These are phyloP conservation scores for Pichia phayaonensis DNA, from an alignment of 805 yeast genomes.

Conservation along the genomic window DNA sequence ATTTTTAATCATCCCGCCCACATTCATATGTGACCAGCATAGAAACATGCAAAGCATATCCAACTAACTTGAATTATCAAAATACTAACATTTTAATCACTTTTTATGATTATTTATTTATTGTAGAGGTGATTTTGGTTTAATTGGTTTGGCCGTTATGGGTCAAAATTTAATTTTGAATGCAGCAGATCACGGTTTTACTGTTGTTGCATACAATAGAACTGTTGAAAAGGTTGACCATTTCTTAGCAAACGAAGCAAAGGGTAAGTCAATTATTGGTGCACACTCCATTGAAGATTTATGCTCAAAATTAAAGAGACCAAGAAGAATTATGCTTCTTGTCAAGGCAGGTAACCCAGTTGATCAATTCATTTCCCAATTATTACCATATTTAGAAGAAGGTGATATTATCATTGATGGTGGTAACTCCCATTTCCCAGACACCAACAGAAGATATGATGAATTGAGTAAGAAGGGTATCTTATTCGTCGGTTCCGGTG, in stretches of 20 bases:
- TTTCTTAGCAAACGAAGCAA: conserved; percentile 89
- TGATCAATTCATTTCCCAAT: conserved; percentile 81
- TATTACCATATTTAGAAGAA: conserved; percentile 85
- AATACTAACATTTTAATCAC: neutral
- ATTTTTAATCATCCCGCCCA: neutral
- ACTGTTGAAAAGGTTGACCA: conserved; percentile 93
- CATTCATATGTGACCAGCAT: neutral
- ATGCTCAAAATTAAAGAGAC: conserved; percentile 84
- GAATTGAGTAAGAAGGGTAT: conserved; percentile 84
- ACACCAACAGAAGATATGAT: conserved; percentile 91
- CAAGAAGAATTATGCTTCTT: conserved; percentile 88
- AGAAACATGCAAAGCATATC: neutral
- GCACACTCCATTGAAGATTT: conserved; percentile 90
- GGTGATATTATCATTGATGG: conserved; percentile 99
- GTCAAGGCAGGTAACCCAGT: conserved; percentile 97
- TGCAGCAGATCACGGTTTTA: conserved; percentile 98
- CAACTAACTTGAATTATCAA: neutral
- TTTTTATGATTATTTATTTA: neutral
- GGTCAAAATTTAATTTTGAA: conserved; percentile 96
- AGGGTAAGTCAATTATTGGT: conserved; percentile 93
- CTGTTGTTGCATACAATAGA: conserved; percentile 98
- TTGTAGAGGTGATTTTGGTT: conserved; percentile 87
- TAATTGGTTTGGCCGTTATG: conserved; percentile 99
- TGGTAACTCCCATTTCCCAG: conserved; percentile 99
- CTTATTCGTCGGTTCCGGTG: conserved; percentile 96